phyloP scores from a whole-genome alignment of 805 yeast genomes.

The Candida maesae region DNA sequence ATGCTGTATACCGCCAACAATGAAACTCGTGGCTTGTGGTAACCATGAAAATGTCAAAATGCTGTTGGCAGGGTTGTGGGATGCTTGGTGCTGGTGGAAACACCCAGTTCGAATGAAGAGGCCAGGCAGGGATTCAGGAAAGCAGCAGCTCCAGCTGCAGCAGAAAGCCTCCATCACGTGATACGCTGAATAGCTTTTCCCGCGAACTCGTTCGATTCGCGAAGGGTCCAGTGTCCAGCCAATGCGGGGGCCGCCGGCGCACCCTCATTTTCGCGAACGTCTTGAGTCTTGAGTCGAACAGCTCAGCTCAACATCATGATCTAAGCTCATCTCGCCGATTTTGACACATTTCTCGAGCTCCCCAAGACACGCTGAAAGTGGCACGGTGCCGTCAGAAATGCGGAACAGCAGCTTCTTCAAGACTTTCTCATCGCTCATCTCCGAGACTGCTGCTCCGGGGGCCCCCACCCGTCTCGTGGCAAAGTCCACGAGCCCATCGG shows the following conservation, averaged over 20 bases:
- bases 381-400: conserved; percentile 8
- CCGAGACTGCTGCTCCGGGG: conserved; percentile 15
- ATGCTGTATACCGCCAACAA: too few relatives aligned
- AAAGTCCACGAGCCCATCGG: conserved; percentile 9
- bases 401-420: conserved; percentile 9
- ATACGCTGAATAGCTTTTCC: too few relatives aligned
- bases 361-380: background rate
- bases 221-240: background rate
- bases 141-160: too few relatives aligned
- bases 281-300: background rate
- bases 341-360: too few relatives aligned
- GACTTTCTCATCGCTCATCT: conserved; percentile 11
- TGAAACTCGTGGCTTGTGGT: too few relatives aligned
- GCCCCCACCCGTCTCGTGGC: conserved; percentile 2
- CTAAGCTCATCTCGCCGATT: background rate
- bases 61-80: too few relatives aligned
- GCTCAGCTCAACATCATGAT: background rate
- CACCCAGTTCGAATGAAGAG: too few relatives aligned
- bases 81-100: too few relatives aligned
- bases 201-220: too few relatives aligned
- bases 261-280: background rate
- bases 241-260: background rate
- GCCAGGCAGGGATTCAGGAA: too few relatives aligned
- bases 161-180: too few relatives aligned
- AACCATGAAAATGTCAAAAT: too few relatives aligned